Base-by-base conservation (phyloP, 2,329 filamentous ascomycete genomes). In the Aspergillus neoniger region DNA sequence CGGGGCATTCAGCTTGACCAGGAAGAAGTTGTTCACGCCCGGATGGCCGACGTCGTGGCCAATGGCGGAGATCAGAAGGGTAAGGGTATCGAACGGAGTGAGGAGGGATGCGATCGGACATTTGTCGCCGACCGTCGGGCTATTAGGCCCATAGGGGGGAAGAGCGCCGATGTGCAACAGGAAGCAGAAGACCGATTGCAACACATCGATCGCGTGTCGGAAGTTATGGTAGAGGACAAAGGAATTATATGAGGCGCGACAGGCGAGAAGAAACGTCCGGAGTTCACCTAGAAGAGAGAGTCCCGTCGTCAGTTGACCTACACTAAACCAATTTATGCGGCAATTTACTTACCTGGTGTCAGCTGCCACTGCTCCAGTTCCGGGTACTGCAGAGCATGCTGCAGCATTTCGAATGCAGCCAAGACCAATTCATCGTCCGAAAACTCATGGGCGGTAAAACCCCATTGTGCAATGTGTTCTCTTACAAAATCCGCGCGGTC, bases 211-310 rank as follows among this genome's bases (percentile, higher is more conserved):
- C 21, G 96, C 95, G 77, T 99, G 95, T 57, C 94, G 90, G 75
- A 98, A 99, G 77, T 99, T 99, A 81, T 99, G 95, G 72, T 98
- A 99, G 21, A 94, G 91, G 38, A 97, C 92, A 75, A 96, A 96
- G 60, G 87, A 90, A 76, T 98, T 98, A 80, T 99, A 99, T n/a
- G 95, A 91, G 51, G 90, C 88, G 63, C 94, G 89, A 71, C 92
- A 95, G 56, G 93, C 92, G 64, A 96, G 85, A 62, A 98, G 82
- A 72, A 96, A 98, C 57, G 86, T 88, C 65, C 90, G 89, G 28
- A 99, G 82, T 74, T 96, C 89, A 68, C 91, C 92, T 91, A 39
- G 65, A 56, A 62, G 68, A 67, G 65, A 67, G 64, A 36, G 44
- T 39, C 21, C 28, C 23, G 25, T 32, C 32, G 36, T 47, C 21